A percentile compares a stretch with the other conserved stretches of the same genome.
Evolutionary conservation across 2,329 filamentous ascomycete genomes (phyloP).

Genomic region (Neofusicoccum ribis): DNA sequence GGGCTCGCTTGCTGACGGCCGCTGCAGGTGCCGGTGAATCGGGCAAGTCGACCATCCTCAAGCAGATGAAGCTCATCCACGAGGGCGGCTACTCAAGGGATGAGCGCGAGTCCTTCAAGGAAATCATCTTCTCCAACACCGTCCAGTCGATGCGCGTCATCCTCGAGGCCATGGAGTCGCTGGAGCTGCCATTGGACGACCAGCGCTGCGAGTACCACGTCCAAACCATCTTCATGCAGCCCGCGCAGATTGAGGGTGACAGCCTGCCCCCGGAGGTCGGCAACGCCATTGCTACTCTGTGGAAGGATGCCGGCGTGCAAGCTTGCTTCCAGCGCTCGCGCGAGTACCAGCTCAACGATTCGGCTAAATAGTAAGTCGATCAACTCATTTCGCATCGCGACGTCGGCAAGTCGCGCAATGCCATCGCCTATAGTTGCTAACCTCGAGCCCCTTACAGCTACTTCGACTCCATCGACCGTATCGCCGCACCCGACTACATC

Average conservation of each 20-base stretch:
- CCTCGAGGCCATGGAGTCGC: constrained; percentile 67
- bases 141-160: constrained; percentile 72
- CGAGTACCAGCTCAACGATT: constrained; percentile 96
- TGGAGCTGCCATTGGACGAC: constrained; percentile 82
- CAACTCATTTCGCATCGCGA: background rate
- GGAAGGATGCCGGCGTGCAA: constrained; percentile 90
- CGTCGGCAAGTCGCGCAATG: background rate
- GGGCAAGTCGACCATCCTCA: constrained; percentile 90
- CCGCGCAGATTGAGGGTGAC: constrained; percentile 93
- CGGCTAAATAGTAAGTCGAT: constrained; percentile 81
- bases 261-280: constrained; percentile 92
- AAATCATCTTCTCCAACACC: constrained; percentile 72
- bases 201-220: constrained; percentile 95
- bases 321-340: constrained; percentile 93
- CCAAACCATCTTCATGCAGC: constrained; percentile 98
- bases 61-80: constrained; percentile 99
- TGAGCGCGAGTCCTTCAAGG: constrained; percentile 69
- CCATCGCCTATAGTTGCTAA: background rate
- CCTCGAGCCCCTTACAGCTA: constrained; percentile 59
- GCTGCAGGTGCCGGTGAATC: constrained; percentile 89
- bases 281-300: constrained; percentile 86
- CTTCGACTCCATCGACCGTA: constrained; percentile 92
- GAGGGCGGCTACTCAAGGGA: constrained; percentile 98
- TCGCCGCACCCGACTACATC: constrained; percentile 87
- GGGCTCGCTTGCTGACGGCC: constrained; percentile 23